phyloP scores from a whole-genome alignment of 2,329 filamentous ascomycete species.

The Fusarium transvaalense region DNA sequence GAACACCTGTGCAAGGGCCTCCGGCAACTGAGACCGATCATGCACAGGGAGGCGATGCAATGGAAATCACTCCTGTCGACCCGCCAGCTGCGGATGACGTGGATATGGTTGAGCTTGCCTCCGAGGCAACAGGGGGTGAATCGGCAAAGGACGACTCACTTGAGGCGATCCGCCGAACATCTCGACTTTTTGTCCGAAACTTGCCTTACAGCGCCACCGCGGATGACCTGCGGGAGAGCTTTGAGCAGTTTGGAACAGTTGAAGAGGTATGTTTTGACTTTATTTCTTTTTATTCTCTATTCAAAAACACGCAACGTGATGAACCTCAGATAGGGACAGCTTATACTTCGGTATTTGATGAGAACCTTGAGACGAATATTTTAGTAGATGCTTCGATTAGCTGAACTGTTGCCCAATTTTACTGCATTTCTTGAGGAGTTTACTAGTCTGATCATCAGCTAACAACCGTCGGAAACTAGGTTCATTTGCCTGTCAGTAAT shows the following conservation, averaged over 20 bases:
- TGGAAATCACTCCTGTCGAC: conserved; percentile 31
- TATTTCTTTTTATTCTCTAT: conserved; percentile 27
- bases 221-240: conserved; percentile 79
- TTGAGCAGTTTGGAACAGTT: conserved; percentile 78
- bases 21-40: conserved; percentile 31
- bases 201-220: conserved; percentile 84
- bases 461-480: conserved; percentile 65
- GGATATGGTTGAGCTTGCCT: conserved; percentile 46
- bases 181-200: conserved; percentile 89
- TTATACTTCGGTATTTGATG: conserved; percentile 95
- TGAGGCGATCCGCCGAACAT: conserved; percentile 73
- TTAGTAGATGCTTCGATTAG: conserved; percentile 99
- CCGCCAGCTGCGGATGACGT: conserved; percentile 34
- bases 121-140: conserved; percentile 43
- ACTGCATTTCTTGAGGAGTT: conserved; percentile 39
- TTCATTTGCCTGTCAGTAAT: conserved; percentile 84
- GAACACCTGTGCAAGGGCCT: conserved; percentile 37
- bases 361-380: conserved; percentile 90
- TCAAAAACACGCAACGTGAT: conserved; percentile 73
- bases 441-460: conserved; percentile 43
- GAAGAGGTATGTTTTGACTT: conserved; percentile 80
- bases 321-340: conserved; percentile 99
- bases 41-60: conserved; percentile 30
- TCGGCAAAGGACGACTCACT: conserved; percentile 47
- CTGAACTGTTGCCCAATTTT: conserved; percentile 67